phyloP scores from a whole-genome alignment of 1,284 basidiomycete species.

The Stygiomarasmius scandens region DNA sequence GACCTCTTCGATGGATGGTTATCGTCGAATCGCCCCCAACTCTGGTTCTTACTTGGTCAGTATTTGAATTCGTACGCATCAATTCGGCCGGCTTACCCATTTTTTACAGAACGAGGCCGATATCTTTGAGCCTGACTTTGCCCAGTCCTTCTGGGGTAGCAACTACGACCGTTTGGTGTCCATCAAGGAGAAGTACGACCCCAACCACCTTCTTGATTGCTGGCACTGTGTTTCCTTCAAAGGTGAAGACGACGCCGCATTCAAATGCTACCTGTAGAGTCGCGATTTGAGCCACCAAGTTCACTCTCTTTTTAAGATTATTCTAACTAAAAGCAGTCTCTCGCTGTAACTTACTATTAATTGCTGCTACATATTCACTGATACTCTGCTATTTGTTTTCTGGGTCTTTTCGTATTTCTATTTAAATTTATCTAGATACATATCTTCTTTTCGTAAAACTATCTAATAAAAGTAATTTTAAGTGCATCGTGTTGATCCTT shows the following conservation, averaged over 20 bases:
- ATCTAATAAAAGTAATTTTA: no score
- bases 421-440: no score
- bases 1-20: background rate
- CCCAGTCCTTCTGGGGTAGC: constrained; percentile 19
- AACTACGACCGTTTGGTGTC: constrained; percentile 15
- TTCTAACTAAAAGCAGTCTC: no score
- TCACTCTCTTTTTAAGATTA: no score
- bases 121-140: constrained; percentile 4
- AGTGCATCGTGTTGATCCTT: no score
- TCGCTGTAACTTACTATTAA: no score
- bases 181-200: constrained; percentile 20
- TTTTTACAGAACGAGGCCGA: background rate
- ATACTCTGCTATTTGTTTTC: no score
- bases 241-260: background rate
- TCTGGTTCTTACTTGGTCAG: constrained; percentile 12
- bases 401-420: no score
- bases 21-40: constrained; percentile 3
- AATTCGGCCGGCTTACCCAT: no score
- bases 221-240: constrained; percentile 7
- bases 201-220: constrained; percentile 8
- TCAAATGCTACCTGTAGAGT: constrained; percentile 1
- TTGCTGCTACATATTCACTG: no score
- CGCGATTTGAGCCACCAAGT: background rate
- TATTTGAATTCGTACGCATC: no score
- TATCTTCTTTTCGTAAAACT: no score